Base-by-base conservation (phyloP, 1,284 basidiomycete species). In the Hypsizygus ulmarius region DNA sequence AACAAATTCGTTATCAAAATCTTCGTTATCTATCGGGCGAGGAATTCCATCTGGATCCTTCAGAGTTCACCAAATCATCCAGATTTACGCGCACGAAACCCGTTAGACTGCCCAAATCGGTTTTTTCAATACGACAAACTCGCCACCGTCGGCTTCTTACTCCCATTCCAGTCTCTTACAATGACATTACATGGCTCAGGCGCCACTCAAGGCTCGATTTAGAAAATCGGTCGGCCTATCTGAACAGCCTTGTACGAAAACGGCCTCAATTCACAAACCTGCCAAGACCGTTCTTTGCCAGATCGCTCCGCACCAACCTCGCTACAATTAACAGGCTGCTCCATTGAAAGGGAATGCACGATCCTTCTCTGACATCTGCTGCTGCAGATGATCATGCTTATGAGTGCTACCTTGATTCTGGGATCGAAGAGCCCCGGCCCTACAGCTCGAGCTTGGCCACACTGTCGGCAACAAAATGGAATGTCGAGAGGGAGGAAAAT, bases 381-480 rank as follows among this genome's bases (percentile, higher is more conserved):
- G n/a, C n/a, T n/a, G n/a, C n/a, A n/a, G 21, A 25, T 3, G 21
- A 4, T 25, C 21, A 3, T 25, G 21, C 7, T 3, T 25, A 3
- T 7, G 21, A 7, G 7, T 25, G 21, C 21, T 25, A 34, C 21
- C 18, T 19, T 25, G 16, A 28, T 15, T 16, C n/a, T 27, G 41
- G n/a, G 12, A 16, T 38, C 25, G 28, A 7, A 15, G 10, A 5
- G 36, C 5, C 36, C 30, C n/a, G 3, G 34, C 16, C 32, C 62
- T 60, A 78, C 9, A 68, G 57, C 59, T 79, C 78, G 47, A 79
- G 56, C 41, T 60, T 68, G n/a, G 72, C 74, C 15, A 79, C 75
- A 53, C 77, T 78, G 45, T 76, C 69, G 0, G 75, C 72, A 5
- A 85, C 74, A 14, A 75, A 63, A 28, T 75, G 60, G 59, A 85